Evolutionary conservation across 768 basidiomycete genomes (phyloP), one percentile per base, ranked within the genome.

Genomic region (Amanita rubescens): DNA sequence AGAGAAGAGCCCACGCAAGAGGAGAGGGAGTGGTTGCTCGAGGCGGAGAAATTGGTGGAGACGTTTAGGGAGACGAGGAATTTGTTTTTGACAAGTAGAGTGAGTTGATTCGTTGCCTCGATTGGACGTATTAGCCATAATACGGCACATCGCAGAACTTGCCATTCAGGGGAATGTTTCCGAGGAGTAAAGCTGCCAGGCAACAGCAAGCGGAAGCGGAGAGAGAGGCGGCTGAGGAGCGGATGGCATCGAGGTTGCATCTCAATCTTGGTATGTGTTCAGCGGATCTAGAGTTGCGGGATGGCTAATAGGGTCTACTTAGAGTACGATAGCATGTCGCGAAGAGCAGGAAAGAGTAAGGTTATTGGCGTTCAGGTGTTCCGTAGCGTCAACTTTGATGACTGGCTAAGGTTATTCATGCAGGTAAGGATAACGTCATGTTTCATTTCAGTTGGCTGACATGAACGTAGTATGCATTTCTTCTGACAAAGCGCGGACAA

Each of bases 41-140:
- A 91, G 60, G 91, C 92, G 0, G 90, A 91, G 63, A 86, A 81
- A 59, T 72, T 99, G 43, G 78, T 96, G 3, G 94, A 96, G 56
- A 84, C 81, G 65, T 97, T 94, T 69, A 74, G 95, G 49, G 86
- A 93, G 70, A 94, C 94, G 0, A 78, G 85, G 56, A 80, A 84
- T 56, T 64, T 97, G 57, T 99, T 95, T 63, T 75, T 86, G 60
- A 82, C 85, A 2, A 84, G 84, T 25, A 71, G 85, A 60, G 93
- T 93, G 55, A 60, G 82, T 68, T 19, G 24, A 20, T 44, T 35
- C 39, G 46, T 35, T 33, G 43, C 34, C 59, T 5, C 20, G 15
- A 4, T 35, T n/a, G 32, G 11, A 12, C 4, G 30, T 11, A 14
- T 24, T 14, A 10, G 8, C 33, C 34, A 11, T 3, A 15, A 9